Evolutionary conservation across 106 monocot species (phyloP).

Genomic region (Chionographis japonica): DNA sequence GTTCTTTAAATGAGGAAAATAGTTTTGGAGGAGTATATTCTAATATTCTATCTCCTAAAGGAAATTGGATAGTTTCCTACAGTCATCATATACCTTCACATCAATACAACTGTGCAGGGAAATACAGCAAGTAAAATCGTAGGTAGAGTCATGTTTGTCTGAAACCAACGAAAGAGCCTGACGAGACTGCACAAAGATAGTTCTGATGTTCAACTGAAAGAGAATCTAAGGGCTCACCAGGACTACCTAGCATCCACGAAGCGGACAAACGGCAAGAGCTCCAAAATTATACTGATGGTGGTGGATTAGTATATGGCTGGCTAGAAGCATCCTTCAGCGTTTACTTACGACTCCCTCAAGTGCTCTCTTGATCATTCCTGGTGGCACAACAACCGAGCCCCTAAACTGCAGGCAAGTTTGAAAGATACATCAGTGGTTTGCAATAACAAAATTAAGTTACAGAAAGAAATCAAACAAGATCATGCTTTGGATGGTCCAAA

Average conservation of each 20-base stretch:
- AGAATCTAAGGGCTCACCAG: background rate
- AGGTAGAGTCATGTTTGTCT: no score
- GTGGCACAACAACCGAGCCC: constrained; percentile 17
- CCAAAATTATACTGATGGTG: background rate
- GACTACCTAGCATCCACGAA: background rate
- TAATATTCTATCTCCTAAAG: no score
- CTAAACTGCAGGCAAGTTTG: constrained; percentile 24
- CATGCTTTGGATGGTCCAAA: constrained; percentile 5
- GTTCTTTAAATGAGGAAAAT: no score
- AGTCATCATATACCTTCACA: no score
- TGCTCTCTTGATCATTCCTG: constrained; percentile 39
- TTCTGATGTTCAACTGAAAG: background rate
- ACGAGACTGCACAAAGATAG: background rate
- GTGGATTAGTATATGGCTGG: background rate
- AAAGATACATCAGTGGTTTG: background rate
- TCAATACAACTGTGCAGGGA: no score
- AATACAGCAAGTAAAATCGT: no score
- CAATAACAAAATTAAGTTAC: background rate
- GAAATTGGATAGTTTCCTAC: no score
- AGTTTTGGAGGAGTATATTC: no score
- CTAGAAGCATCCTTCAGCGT: constrained; percentile 10
- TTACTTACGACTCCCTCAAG: constrained; percentile 29
- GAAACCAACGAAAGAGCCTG: background rate
- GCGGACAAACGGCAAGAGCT: background rate
- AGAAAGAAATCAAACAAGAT: background rate